A percentile compares a stretch with the other conserved stretches of the same genome.
phyloP scores from a whole-genome alignment of 2,329 filamentous ascomycete genomes.

The Colletotrichum lupini region DNA sequence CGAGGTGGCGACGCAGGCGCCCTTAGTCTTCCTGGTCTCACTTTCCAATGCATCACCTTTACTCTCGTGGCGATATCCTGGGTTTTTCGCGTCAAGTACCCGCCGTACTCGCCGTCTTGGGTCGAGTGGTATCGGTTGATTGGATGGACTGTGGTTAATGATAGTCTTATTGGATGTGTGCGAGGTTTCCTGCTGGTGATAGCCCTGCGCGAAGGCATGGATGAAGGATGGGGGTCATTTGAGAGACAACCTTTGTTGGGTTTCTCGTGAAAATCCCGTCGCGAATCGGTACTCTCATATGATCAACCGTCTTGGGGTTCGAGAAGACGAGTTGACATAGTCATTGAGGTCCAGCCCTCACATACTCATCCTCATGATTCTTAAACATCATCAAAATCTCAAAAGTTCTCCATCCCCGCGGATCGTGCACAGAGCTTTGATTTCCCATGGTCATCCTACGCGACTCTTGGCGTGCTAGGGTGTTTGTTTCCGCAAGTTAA shows the following conservation, averaged over 20 bases:
- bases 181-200: neutral
- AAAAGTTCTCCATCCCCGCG: neutral
- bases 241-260: slow-evolving; percentile 4
- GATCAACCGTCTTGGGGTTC: no score
- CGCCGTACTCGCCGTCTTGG: neutral
- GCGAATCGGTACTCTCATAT: no score
- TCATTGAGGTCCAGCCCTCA: no score
- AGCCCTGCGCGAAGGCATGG: neutral
- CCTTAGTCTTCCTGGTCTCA: neutral
- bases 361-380: no score
- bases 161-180: neutral
- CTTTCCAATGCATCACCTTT: neutral
- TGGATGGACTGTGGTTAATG: slow-evolving; percentile 22
- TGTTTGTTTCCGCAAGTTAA: neutral
- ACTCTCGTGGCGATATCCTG: neutral
- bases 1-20: neutral
- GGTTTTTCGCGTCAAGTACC: slow-evolving; percentile 1
- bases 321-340: no score
- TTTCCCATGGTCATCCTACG: neutral
- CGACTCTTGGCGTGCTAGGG: neutral
- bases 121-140: slow-evolving; percentile 19
- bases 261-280: neutral
- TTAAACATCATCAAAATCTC: no score
- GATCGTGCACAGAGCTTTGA: neutral
- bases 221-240: neutral